Base-by-base conservation (phyloP, 495 filamentous ascomycete species). In the Trichoderma orchidacearum region DNA sequence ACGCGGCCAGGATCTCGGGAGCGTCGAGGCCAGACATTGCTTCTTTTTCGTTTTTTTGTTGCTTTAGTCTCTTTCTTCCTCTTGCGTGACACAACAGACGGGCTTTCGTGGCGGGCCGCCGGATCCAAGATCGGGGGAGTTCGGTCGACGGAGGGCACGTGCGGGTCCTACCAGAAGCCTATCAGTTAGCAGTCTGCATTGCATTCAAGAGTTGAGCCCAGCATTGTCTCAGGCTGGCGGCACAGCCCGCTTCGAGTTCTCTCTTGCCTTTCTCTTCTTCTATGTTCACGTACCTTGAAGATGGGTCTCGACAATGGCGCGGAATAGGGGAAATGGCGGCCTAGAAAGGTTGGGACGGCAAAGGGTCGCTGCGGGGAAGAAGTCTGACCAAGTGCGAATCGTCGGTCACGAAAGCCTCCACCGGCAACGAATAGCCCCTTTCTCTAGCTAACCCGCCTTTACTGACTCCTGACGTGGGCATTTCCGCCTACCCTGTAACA, bases 1-100 rank as follows among this genome's bases (percentile, higher is more conserved):
- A 76, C 34, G 75, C 75, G 21, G 70, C 65, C 34, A 67, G 63
- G 62, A 77, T 69, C 13, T 75, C 72, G 64, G 72, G 72, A 60
- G 69, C 56, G 63, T 75, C 68, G 62, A 64, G 53, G 57, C 70
- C 70, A 52, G 74, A 77, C 74, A 77, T 77, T 25, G 38, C 36
- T 4, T 15, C 31, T 18, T 8, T 53, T 5, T 12, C 2, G 3
- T 18, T 18, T 12, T 25, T 27, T 15, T 1, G 30, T 3, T 18
- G 31, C 3, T 36, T 30, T 36, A 15, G 9, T n/a, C n/a, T n/a
- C n/a, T n/a, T n/a, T n/a, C n/a, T n/a, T n/a, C n/a, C n/a, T n/a
- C n/a, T n/a, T 36, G 34, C 12, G 34, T 36, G 34, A 15, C 34
- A 36, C 34, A 36, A 15, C 34, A 36, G 34, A 15, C 5, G n/a